Conservation (phyloP, 495 filamentous ascomycete genomes). For the Melanomma pulvis-pyrius region DNA sequence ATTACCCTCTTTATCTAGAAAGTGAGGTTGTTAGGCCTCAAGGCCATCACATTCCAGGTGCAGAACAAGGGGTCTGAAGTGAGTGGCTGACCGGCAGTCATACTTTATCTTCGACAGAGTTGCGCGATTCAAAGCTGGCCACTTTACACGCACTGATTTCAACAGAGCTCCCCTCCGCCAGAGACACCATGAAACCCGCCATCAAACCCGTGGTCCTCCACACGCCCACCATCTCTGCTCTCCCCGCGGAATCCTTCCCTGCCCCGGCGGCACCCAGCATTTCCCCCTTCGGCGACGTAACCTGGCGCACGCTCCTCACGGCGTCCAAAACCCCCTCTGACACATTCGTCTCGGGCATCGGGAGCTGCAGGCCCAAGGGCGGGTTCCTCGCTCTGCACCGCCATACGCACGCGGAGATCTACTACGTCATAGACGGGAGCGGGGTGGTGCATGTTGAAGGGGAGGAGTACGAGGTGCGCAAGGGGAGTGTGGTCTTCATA, state of each 20-base stretch:
- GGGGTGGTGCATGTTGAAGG: constrained; percentile 17
- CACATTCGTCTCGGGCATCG: constrained; percentile 22
- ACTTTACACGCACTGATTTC: no score
- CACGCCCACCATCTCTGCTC: constrained; percentile 1
- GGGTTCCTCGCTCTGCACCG: constrained; percentile 18
- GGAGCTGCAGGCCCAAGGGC: constrained; percentile 3
- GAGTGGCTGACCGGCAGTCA: no score
- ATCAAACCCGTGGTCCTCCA: constrained; percentile 10
- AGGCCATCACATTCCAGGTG: no score
- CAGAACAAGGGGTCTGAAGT: no score
- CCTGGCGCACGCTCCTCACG: constrained; percentile 21
- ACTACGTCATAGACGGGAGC: constrained; percentile 7
- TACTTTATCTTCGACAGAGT: no score
- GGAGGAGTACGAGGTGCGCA: constrained; percentile 13
- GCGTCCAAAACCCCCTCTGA: neutral
- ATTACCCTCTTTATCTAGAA: no score
- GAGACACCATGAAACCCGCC: neutral
- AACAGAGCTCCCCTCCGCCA: no score
- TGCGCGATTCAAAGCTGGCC: no score
- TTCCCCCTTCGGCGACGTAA: constrained; percentile 8
- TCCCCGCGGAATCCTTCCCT: constrained; percentile 1
- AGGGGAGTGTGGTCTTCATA: constrained; percentile 21
- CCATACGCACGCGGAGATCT: constrained; percentile 23
- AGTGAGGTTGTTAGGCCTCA: no score
- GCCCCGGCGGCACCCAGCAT: neutral